A percentile compares a stretch with the other conserved stretches of the same genome.
Evolutionary conservation across 495 filamentous ascomycete genomes (phyloP).

Genomic region (Neurospora africana): DNA sequence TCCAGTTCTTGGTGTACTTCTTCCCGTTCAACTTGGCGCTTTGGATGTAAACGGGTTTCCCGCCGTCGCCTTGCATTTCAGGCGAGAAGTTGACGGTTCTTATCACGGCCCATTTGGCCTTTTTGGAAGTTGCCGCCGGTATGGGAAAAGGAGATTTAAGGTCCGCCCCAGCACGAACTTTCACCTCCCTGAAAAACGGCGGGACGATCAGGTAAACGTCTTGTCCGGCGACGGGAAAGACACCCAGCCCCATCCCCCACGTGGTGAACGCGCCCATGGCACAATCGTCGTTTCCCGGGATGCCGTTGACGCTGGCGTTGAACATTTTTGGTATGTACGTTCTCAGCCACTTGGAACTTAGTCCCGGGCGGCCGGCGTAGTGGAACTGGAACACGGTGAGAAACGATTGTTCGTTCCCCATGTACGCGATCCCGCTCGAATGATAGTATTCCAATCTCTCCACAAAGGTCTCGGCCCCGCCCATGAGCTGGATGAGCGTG

Average conservation of each 20-base stretch:
- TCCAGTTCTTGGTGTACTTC: constrained; percentile 57
- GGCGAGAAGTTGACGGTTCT: constrained; percentile 49
- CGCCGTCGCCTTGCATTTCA: constrained; percentile 9
- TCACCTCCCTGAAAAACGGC: constrained; percentile 55
- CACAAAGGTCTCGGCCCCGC: constrained; percentile 48
- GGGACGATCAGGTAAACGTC: constrained; percentile 61
- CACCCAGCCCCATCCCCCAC: constrained; percentile 53
- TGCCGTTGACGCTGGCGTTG: constrained; percentile 49
- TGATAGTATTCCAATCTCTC: constrained; percentile 55
- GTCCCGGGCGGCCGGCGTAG: constrained; percentile 55
- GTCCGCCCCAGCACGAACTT: constrained; percentile 35
- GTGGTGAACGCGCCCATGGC: constrained; percentile 66
- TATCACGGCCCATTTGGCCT: constrained; percentile 48
- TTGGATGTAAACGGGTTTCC: constrained; percentile 49
- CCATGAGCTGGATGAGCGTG: constrained; percentile 44
- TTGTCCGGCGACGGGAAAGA: constrained; percentile 66
- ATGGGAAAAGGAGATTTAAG: constrained; percentile 15
- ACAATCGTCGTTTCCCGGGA: constrained; percentile 68
- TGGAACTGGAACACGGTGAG: constrained; percentile 65
- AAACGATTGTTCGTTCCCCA: constrained; percentile 66
- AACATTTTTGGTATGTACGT: constrained; percentile 58
- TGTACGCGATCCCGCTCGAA: constrained; percentile 50
- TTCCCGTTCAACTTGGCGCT: constrained; percentile 53
- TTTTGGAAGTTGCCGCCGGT: not conserved
- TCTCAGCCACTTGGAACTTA: constrained; percentile 51